Base-by-base conservation (phyloP, 129 eudicot genomes). In the Calendula officinalis region DNA sequence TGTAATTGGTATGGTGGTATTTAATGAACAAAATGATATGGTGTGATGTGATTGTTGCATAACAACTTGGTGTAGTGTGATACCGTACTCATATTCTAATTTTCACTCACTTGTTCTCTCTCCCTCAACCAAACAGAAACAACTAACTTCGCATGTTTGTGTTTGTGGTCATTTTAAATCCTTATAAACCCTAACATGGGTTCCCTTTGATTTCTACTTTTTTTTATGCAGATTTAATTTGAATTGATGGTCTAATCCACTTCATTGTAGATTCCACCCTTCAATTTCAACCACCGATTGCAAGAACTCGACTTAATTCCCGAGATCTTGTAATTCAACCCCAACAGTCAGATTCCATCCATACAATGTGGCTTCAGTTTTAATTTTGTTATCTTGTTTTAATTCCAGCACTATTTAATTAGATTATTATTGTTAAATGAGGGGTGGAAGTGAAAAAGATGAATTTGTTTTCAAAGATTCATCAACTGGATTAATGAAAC, bases 371-470 rank as follows among this genome's bases (percentile, higher is more conserved):
- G 34, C 22, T 56, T 56, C 8, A 56, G 17, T 17, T 6, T 35
- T 35, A 12, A 11, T 35, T 36, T n/a, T n/a, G n/a, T n/a, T n/a
- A n/a, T 35, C 6, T 22, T 22, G 1, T 22, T 22, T 22, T 22
- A 22, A 0, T 22, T 22, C 30, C 30, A 22, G 2, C 30, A 22
- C 66, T 15, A 45, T 14, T 34, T 15, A 22, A 51, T 56, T 43
- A 45, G n/a, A 38, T 46, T 17, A 6, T 16, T 4, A 12, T n/a
- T n/a, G n/a, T 56, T 56, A 72, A 57, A 84, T 80, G 87, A 83
- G 80, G 83, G 76, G 65, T 15, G 82, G 74, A 62, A 82, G 70
- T 48, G 87, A 81, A 16, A 83, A 82, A 73, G 95, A 91, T 44
- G 96, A 88, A 2, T 30, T 64, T 56, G 56, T 79, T 34, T 62